Evolutionary conservation across 805 yeast genomes (phyloP), one percentile per base, ranked within the genome.

Genomic region (Candida verbasci): DNA sequence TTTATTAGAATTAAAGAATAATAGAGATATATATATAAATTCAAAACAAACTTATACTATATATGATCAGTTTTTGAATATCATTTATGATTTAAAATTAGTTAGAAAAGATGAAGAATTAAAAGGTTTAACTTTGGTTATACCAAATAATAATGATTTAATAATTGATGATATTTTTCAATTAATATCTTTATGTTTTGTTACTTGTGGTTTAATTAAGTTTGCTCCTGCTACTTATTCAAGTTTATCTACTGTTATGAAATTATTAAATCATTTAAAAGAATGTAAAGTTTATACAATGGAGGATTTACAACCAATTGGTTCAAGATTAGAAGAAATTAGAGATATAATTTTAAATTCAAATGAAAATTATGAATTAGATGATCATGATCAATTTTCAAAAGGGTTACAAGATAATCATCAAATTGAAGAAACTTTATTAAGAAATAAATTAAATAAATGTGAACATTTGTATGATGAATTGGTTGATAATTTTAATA

Each of bases 191-290:
- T 69, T 93, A 35, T 83, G 93, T 46, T 86, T 89, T 58, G 76
- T 91, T 52, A 86, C 97, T 2, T 93, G 94, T 41, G 99, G 99
- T 3, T 68, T 87, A 48, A 83, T 84, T 31, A 82, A 87, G 48
- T 75, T 87, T 24, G 95, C 96, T 1, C 96, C 97, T 1, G 96
- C 97, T 4, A 86, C 96, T 1, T 93, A 85, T 60, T 91, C 95
- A 5, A 85, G 95, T 3, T 64, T 91, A 28, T 72, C 88, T 28
- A 87, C 97, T 0, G 95, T 93, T 15, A 82, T 82, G 60, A 78
- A 93, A 47, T 65, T 93, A 40, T 68, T 93, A 47, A 85, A 78
- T 45, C 97, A 91, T 60, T 65, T 91, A 43, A 75, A 78, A 45
- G 96, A 86, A 54, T 76, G 86, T 34, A 80, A 79, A 38, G 86